Conservation (phyloP, 2,329 filamentous ascomycete genomes). For the Ophiosphaerella narmari region DNA sequence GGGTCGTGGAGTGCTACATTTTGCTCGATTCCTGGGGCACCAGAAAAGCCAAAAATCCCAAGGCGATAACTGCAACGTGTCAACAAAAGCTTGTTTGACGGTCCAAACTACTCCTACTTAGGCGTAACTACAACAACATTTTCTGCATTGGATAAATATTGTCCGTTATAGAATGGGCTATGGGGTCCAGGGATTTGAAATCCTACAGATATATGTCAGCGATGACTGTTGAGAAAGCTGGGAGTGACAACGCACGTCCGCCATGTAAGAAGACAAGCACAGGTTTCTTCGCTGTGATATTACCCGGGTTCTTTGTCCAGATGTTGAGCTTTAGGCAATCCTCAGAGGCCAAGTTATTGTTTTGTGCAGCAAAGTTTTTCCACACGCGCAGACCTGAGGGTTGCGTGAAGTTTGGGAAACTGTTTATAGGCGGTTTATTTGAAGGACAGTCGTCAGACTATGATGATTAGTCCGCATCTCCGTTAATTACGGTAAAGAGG, state of each 20-base stretch:
- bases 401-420: conserved; percentile 33
- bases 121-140: conserved; percentile 38
- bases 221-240: not conserved
- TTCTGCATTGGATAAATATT: conserved; percentile 31
- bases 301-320: conserved; percentile 27
- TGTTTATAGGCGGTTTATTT: conserved; percentile 27
- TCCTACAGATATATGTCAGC: conserved; percentile 12
- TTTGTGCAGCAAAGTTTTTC: conserved; percentile 34
- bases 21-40: conserved; percentile 38
- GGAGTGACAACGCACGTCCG: conserved; percentile 21
- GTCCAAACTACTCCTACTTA: conserved; percentile 17
- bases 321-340: conserved; percentile 39
- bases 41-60: conserved; percentile 48
- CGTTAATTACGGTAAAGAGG: not conserved
- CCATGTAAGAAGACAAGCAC: conserved; percentile 38
- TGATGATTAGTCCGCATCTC: conserved; percentile 9
- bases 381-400: conserved; percentile 29
- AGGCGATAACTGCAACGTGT: conserved; percentile 37
- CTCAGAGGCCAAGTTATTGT: conserved; percentile 26
- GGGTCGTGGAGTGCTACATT: conserved; percentile 44
- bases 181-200: conserved; percentile 31
- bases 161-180: conserved; percentile 33
- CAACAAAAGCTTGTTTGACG: not conserved
- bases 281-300: conserved; percentile 26
- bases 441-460: conserved; percentile 32